Conservation (phyloP, 2,329 filamentous ascomycete genomes). For the Fusarium metavorans region DNA sequence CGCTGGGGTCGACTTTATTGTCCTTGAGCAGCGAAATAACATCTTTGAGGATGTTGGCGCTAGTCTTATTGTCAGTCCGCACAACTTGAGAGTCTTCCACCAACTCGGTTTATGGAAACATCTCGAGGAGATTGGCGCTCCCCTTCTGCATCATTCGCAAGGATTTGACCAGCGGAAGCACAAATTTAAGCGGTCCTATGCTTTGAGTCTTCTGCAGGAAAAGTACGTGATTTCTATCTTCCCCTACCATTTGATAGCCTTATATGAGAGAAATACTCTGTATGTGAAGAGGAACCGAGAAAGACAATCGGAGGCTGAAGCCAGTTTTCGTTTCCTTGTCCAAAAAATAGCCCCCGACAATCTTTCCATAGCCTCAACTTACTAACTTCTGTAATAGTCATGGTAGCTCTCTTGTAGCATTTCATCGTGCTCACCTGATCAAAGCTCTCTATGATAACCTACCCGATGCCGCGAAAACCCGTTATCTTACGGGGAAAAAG, state of each 20-base stretch:
- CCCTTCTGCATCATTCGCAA: neutral
- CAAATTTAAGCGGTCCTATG: neutral
- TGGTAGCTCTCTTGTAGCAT: neutral
- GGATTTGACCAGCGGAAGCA: neutral
- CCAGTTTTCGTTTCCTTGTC: neutral
- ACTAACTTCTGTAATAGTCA: neutral
- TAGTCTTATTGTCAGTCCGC: neutral
- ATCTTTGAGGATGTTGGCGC: neutral
- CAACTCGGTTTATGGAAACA: neutral
- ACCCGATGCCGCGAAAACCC: neutral
- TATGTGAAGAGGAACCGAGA: neutral
- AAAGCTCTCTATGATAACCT: neutral
- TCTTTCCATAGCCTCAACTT: neutral
- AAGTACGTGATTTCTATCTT: neutral
- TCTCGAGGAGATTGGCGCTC: neutral
- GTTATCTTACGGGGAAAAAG: neutral
- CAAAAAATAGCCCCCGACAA: neutral
- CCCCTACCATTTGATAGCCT: neutral
- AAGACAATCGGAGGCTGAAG: neutral
- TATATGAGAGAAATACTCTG: neutral
- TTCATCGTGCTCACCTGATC: conserved; percentile 1
- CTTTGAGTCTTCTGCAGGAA: neutral
- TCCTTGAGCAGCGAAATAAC: neutral
- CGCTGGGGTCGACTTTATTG: neutral
- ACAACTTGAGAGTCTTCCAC: neutral